Evolutionary conservation across 2,329 filamentous ascomycete genomes (phyloP), one percentile per base, ranked within the genome.

Genomic region (Trichoderma sp.): DNA sequence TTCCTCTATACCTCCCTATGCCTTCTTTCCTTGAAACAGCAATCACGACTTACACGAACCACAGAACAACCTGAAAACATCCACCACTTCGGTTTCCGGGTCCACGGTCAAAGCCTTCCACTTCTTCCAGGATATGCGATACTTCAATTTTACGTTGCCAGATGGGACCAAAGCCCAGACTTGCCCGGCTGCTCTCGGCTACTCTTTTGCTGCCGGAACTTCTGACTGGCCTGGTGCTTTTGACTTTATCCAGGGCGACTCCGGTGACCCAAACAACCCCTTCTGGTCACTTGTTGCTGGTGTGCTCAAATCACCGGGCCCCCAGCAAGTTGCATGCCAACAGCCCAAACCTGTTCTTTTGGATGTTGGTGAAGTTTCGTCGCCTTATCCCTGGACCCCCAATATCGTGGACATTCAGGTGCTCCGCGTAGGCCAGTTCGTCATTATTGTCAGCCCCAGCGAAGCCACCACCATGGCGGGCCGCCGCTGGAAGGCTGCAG

Each of bases 391-490:
- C 7, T 98, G 94, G 94, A 89, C 91, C 0, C 92, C 94, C 1
- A 97, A 97, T 72, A 89, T 97, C 56, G 93, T 97, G 54, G 93
- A 97, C 76, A 86, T 97, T 10, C 94, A 97, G 76, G 84, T 91
- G 34, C 83, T 97, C 15, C 90, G 94, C 13, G 90, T 94, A 0
- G 94, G 94, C 0, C 92, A 95, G 74, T 80, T 97, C 7, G 82
- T 96, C 67, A 90, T 97, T 70, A 89, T 97, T 70, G 87, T 97
- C 32, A 91, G 90, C 35, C 91, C 94, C 0, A 93, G 93, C 34
- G 94, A 97, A 78, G 93, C 92, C 1, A 95, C 92, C 0, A 97
- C 94, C 5, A 98, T 97, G 94, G 87, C 92, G 2, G 94, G 94
- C 0, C 86, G 94, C 25, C 87, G 94, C 29, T 97, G 94, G 94